Base-by-base conservation (phyloP, 2,329 filamentous ascomycete species). In the Ascocoryne sarcoides region DNA sequence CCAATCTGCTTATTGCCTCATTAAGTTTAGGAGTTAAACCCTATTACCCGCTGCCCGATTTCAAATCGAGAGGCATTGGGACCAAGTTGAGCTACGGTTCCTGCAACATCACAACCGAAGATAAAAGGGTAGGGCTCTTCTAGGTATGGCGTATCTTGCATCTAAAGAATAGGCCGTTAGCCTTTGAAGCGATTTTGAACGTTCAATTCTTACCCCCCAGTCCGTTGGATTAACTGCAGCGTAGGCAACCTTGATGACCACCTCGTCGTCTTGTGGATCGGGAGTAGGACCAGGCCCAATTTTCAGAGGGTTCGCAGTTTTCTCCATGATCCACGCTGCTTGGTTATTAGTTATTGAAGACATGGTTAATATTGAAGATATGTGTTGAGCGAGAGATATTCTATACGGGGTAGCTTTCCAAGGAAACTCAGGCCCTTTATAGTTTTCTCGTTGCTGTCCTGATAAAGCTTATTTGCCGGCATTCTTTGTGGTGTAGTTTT, bases 41-140 rank as follows among this genome's bases (percentile, higher is more conserved):
- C 54, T 33, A 56, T 49, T 4, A 59, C 53, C 10, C 56, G 45
- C 29, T 58, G 51, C 4, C 56, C 56, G 10, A 49, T 32, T 18
- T 64, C 62, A 45, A 73, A 63, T 8, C 66, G 60, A 5, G 61
- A 62, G 4, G 71, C 67, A 5, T 56, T 57, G n/a, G 62, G 55
- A 2, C 68, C 69, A 5, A 71, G 58, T 45, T 68, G 38, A 4
- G 48, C 37, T 14, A 60, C 40, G 5, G 48, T 51, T 8, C 57
- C 56, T 2, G 56, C 47, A 17, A 56, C 44, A 31, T 59, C 56
- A 4, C 31, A 36, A 2, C 57, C 57, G 3, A 56, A 41, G 17
- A 58, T 56, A 14, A 21, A 42, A 3, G 52, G 49, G 33, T 53
- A 51, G 16, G 20, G 10, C 10, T 48, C 7, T 8, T 35, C n/a